These are phyloP conservation scores for Talaromyces sp. DNA, from an alignment of 2,329 filamentous ascomycete species.

Conservation along the genomic window DNA sequence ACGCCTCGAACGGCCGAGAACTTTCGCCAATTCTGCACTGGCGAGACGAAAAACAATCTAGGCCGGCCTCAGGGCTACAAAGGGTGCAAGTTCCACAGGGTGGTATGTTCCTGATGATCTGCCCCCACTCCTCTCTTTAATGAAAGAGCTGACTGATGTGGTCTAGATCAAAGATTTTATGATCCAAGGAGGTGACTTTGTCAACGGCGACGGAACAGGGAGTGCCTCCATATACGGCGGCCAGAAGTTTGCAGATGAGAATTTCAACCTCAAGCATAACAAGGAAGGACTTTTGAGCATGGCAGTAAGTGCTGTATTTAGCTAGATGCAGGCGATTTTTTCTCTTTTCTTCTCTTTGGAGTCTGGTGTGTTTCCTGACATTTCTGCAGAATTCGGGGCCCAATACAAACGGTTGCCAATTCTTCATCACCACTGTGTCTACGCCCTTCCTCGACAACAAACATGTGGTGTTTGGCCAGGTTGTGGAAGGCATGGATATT, in stretches of 20 bases:
- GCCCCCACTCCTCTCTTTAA: background rate
- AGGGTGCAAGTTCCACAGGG: slow-evolving; percentile 86
- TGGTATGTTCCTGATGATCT: slow-evolving; percentile 55
- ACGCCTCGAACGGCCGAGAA: slow-evolving; percentile 91
- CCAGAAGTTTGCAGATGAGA: slow-evolving; percentile 83
- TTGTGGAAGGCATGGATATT: slow-evolving; percentile 84
- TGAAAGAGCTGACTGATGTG: background rate
- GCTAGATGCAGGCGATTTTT: background rate
- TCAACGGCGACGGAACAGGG: slow-evolving; percentile 88
- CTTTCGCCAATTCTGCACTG: slow-evolving; percentile 95
- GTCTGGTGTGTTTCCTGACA: background rate
- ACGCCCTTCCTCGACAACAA: slow-evolving; percentile 88
- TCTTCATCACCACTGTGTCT: slow-evolving; percentile 89
- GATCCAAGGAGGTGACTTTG: slow-evolving; percentile 94
- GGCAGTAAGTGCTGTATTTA: slow-evolving; percentile 63
- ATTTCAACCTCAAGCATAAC: slow-evolving; percentile 77
- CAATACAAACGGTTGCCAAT: slow-evolving; percentile 91
- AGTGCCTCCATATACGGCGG: slow-evolving; percentile 83
- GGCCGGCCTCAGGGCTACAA: slow-evolving; percentile 90
- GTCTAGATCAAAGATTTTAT: slow-evolving; percentile 87
- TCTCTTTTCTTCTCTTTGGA: too few species aligned
- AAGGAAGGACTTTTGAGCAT: slow-evolving; percentile 79
- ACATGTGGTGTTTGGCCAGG: slow-evolving; percentile 92
- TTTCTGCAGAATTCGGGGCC: slow-evolving; percentile 72
- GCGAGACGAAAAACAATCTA: slow-evolving; percentile 74